Base-by-base conservation (phyloP, 2,329 filamentous ascomycete species). In the Davidsoniella virescens region DNA sequence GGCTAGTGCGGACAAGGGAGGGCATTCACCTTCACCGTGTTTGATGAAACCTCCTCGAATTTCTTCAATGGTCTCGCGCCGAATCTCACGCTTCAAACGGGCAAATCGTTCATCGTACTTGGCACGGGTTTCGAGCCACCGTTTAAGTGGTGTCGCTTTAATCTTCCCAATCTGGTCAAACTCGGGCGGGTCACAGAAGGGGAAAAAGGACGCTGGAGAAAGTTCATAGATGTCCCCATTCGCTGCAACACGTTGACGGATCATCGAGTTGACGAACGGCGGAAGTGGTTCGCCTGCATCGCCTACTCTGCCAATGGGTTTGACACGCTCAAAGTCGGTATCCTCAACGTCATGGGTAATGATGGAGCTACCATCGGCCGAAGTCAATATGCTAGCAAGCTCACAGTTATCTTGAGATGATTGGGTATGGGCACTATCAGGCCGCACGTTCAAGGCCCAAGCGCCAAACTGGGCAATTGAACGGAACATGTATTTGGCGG, bases 401-500 rank as follows among this genome's bases (percentile, higher is more conserved):
- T 51, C 49, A 14, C 36, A 37, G 17, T 41, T 18, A 17, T 47
- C 43, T 6, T 64, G 64, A 1, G 79, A 80, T 6, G 64, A 63
- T 4, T 61, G 68, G 1, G 79, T 80, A 9, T 60, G 67, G 1
- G 84, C 87, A 9, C 76, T 70, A 56, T 88, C 84, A 53, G 93
- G 85, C 54, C 88, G 82, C 36, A 82, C 63, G 1, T 88, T 86
- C 18, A 95, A 71, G 0, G 84, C 83, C 88, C 88, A 96, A 0
- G 88, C 87, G 2, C 87, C 84, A 59, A 98, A 96, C 57, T 95
- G 90, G 0, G 92, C 84, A 48, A 95, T 79, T 1, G 86, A 85
- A 44, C 90, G 77, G 62, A 87, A 96, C 87, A 96, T 95, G 65
- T 84, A 84, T 63, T 96, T 96, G 43, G 90, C 92, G 0, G 92